Percentiles rank a stretch among this genome's conserved stretches.
phyloP scores from a whole-genome alignment of 73 alveolate genomes.

The Effrenium voratum region DNA sequence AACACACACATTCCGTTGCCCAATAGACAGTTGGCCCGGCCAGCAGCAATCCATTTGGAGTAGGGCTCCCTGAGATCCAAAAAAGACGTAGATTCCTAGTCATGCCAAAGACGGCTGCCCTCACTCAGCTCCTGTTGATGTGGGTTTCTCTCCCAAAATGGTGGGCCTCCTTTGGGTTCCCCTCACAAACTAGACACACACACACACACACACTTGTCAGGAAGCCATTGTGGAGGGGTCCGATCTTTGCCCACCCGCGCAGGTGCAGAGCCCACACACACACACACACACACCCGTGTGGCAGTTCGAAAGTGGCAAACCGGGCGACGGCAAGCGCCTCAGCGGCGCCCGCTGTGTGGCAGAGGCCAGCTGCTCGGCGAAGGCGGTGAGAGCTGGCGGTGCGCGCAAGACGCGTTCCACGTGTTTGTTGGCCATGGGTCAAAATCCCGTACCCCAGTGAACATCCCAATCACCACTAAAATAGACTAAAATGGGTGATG shows the following conservation, averaged over 20 bases:
- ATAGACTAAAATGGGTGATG: not conserved
- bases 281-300: not conserved
- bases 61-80: too few species aligned
- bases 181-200: not conserved
- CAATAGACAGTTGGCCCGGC: too few species aligned
- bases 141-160: too few species aligned
- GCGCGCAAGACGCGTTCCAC: not conserved
- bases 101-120: too few species aligned
- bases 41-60: too few species aligned
- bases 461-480: not conserved
- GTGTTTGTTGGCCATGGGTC: not conserved
- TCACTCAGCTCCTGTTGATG: too few species aligned
- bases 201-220: not conserved
- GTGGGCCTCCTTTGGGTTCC: too few species aligned
- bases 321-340: not conserved
- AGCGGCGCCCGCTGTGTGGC: conserved; percentile 90
- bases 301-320: not conserved
- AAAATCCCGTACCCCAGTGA: not conserved
- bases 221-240: not conserved
- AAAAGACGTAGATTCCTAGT: too few species aligned
- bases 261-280: not conserved
- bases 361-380: conserved; percentile 79
- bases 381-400: conserved; percentile 66
- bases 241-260: not conserved
- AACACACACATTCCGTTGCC: too few species aligned